Evolutionary conservation across 495 filamentous ascomycete genomes (phyloP).

Genomic region (Hypoxylon intermedium): DNA sequence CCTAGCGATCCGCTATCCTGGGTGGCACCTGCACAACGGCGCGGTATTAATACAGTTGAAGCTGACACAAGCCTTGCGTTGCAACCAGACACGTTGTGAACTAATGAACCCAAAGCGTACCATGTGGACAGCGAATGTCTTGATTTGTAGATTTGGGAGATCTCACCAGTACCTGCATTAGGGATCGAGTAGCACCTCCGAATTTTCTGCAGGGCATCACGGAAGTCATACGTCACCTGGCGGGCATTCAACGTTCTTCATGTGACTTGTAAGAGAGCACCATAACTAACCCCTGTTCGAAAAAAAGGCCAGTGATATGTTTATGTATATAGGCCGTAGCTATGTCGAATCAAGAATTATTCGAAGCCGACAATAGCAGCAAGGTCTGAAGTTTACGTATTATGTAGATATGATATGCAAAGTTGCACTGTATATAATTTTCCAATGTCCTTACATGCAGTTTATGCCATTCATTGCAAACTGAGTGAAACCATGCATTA

Average conservation of each 20-base stretch:
- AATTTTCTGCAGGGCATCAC: background rate
- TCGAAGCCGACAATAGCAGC: slow-evolving; percentile 7
- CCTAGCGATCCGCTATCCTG: background rate
- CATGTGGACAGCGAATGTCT: too few relatives aligned
- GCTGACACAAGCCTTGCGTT: background rate
- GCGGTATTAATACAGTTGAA: background rate
- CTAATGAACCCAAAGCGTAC: too few relatives aligned
- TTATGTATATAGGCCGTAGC: background rate
- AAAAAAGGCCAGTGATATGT: slow-evolving; percentile 13
- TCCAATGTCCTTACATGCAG: slow-evolving; percentile 12
- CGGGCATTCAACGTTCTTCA: slow-evolving; percentile 20
- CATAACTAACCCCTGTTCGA: background rate
- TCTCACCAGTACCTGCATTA: background rate
- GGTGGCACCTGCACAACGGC: background rate
- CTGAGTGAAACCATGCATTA: slow-evolving; percentile 22
- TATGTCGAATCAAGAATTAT: slow-evolving; percentile 4
- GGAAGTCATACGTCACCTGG: slow-evolving; percentile 25
- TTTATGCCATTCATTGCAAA: slow-evolving; percentile 29
- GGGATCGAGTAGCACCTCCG: background rate
- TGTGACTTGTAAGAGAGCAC: slow-evolving; percentile 7
- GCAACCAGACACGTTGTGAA: too few relatives aligned
- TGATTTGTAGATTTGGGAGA: too few relatives aligned
- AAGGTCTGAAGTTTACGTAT: slow-evolving; percentile 10
- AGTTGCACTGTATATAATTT: slow-evolving; percentile 21
- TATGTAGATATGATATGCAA: slow-evolving; percentile 23